Conservation (phyloP, 139 green algal species). For the Coelastrella sp. region DNA sequence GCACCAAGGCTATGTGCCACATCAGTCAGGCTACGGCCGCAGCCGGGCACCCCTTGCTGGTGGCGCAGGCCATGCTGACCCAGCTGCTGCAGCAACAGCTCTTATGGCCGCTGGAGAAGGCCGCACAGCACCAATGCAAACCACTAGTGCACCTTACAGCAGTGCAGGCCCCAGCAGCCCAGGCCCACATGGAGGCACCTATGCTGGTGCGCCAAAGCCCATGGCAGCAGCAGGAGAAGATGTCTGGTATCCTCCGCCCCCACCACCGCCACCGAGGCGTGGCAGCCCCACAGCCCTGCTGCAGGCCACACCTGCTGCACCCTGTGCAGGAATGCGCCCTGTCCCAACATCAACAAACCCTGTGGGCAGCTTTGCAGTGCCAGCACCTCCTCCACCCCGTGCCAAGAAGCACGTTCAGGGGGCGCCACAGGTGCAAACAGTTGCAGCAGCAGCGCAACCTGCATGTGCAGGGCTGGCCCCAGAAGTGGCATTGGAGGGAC, state of each 20-base stretch:
- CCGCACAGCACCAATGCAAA: neutral
- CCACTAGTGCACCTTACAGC: neutral
- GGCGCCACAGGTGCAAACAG: neutral
- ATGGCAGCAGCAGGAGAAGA: neutral
- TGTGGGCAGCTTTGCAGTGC: too few relatives aligned
- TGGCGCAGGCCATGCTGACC: constrained; percentile 10
- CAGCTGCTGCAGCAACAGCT: neutral
- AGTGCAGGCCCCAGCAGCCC: neutral
- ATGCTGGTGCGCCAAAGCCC: neutral
- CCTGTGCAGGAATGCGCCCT: too few relatives aligned
- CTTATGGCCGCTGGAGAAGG: neutral
- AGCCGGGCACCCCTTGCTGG: neutral
- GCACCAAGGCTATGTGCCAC: neutral
- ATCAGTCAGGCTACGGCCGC: neutral
- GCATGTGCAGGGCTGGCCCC: neutral
- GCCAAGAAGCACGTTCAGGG: neutral
- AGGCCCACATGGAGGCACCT: neutral
- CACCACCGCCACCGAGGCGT: constrained; percentile 9
- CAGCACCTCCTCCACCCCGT: neutral
- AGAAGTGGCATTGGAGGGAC: neutral
- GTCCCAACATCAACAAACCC: too few relatives aligned
- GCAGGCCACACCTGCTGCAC: neutral
- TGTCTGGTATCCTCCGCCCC: constrained; percentile 6
- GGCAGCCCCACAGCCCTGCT: neutral
- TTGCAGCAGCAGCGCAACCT: neutral